Evolutionary conservation across 2,329 filamentous ascomycete species (phyloP).

Genomic region (Aspergillus sp.): DNA sequence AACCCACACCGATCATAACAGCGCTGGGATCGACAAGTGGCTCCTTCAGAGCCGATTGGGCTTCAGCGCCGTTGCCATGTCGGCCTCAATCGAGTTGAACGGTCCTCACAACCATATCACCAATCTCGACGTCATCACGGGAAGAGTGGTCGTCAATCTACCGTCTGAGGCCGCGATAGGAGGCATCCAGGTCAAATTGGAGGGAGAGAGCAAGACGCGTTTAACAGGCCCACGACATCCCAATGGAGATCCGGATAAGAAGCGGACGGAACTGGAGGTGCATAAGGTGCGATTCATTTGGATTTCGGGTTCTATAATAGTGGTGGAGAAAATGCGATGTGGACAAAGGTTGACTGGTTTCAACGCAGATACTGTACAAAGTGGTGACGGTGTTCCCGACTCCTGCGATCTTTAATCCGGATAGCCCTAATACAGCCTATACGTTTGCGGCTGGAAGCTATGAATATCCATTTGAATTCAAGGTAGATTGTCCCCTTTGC

Average conservation of each 20-base stretch:
- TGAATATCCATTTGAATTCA: conserved; percentile 45
- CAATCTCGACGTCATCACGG: conserved; percentile 43
- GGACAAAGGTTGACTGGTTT: not conserved
- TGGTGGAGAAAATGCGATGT: not conserved
- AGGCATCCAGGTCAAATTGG: conserved; percentile 43
- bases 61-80: conserved; percentile 30
- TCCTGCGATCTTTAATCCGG: conserved; percentile 33
- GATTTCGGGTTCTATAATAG: not conserved
- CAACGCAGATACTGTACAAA: conserved; percentile 42
- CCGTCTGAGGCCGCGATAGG: conserved; percentile 38
- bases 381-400: conserved; percentile 42
- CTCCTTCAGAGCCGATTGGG: not conserved
- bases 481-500: conserved; percentile 23
- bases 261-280: conserved; percentile 42
- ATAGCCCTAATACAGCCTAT: conserved; percentile 30
- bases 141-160: conserved; percentile 39
- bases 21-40: not conserved
- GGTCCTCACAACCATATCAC: conserved; percentile 40
- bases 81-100: conserved; percentile 40
- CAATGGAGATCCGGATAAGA: conserved; percentile 40
- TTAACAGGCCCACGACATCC: conserved; percentile 35
- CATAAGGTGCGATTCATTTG: conserved; percentile 37
- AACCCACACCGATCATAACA: not conserved
- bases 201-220: conserved; percentile 43
- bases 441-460: conserved; percentile 42